A percentile compares a stretch with the other conserved stretches of the same genome.
phyloP scores from a whole-genome alignment of 73 alveolate genomes.

The Blepharisma japonicum region DNA sequence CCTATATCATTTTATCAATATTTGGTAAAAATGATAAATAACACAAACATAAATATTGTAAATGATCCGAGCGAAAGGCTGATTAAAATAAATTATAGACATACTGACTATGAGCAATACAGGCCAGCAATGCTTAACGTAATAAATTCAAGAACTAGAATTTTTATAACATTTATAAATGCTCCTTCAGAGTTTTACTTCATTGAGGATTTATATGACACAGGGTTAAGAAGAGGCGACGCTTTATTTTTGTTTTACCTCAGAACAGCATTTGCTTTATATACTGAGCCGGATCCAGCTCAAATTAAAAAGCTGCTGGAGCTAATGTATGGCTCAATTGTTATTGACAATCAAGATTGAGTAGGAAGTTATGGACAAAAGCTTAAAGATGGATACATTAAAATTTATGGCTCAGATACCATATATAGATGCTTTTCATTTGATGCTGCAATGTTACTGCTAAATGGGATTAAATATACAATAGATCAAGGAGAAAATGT shows the following conservation, averaged over 20 bases:
- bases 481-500: not conserved
- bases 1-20: too few species aligned
- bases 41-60: too few species aligned
- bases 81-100: too few species aligned
- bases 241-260: not conserved
- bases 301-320: not conserved
- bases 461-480: not conserved
- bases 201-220: constrained; percentile 4
- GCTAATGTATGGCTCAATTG: not conserved
- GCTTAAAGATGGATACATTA: not conserved
- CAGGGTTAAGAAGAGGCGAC: constrained; percentile 19
- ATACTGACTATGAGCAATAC: too few species aligned
- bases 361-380: not conserved
- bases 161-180: too few species aligned
- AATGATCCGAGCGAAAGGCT: too few species aligned
- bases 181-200: too few species aligned
- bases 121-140: too few species aligned
- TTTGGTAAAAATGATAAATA: too few species aligned
- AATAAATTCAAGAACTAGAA: too few species aligned
- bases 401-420: not conserved
- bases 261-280: not conserved
- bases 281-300: not conserved
- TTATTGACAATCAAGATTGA: not conserved
- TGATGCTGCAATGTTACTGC: not conserved
- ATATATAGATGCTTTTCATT: not conserved